A percentile compares a stretch with the other conserved stretches of the same genome.
Conservation (phyloP, 2,329 filamentous ascomycete genomes). For the Shiraia sp. region DNA sequence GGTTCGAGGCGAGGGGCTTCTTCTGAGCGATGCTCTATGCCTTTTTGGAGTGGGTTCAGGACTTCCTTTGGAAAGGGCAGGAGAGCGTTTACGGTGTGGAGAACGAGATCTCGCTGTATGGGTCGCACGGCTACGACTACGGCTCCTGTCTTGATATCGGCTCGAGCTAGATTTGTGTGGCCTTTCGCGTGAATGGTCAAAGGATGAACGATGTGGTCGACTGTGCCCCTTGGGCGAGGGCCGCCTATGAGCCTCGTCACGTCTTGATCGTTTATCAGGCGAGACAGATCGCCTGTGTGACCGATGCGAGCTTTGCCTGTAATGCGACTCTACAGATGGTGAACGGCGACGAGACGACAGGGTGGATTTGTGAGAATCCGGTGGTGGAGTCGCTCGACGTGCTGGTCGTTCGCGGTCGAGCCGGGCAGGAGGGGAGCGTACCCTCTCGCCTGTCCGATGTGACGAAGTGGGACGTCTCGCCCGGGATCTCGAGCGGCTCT, state of each 20-base stretch:
- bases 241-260: constrained; percentile 31
- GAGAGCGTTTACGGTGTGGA: constrained; percentile 33
- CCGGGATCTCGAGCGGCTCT: constrained; percentile 42
- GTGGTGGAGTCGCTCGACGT: constrained; percentile 37
- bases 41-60: no score
- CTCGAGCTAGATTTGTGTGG: constrained; percentile 17
- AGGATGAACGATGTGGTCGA: constrained; percentile 29
- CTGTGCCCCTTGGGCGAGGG: constrained; percentile 36
- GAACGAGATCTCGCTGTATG: constrained; percentile 38
- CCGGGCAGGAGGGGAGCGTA: constrained; percentile 37
- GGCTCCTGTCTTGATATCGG: constrained; percentile 28
- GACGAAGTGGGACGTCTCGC: constrained; percentile 37
- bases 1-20: constrained; percentile 29
- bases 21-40: constrained; percentile 20
- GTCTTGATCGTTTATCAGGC: constrained; percentile 34
- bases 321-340: constrained; percentile 46
- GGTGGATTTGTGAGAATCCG: constrained; percentile 38
- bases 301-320: constrained; percentile 35
- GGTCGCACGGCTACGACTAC: constrained; percentile 31
- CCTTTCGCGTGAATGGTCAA: constrained; percentile 24
- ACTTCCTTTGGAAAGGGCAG: constrained; percentile 18
- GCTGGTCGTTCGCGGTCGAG: constrained; percentile 36
- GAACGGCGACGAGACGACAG: constrained; percentile 45
- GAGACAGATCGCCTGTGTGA: constrained; percentile 37
- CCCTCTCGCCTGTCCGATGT: constrained; percentile 30